Base-by-base conservation (phyloP, 2,329 filamentous ascomycete species). In the Diplodia intermedia region DNA sequence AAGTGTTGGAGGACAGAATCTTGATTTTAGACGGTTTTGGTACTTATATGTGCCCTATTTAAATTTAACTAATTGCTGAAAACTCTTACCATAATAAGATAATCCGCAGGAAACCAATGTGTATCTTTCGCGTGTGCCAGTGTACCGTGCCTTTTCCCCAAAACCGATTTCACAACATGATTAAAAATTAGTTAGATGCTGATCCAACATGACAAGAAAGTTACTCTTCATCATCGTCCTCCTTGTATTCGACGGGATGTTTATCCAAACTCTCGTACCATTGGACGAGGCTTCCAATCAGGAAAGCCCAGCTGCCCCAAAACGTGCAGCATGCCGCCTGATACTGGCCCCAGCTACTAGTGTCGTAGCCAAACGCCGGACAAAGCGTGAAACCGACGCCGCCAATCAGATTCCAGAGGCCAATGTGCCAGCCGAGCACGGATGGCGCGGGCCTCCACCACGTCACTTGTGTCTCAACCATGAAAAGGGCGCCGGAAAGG, bases 371-470 rank as follows among this genome's bases (percentile, higher is more conserved):
- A 69, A 79, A 78, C 1, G 72, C 73, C 6, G 78, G 75, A 71
- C 75, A 75, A 36, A 81, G 68, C 5, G 86, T 89, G 73, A 90
- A 90, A 0, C 88, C 88, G 29, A 90, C 72, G 1, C 85, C 85
- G 0, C 89, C 89, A 23, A 90, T 79, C 2, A 89, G 75, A 71
- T 90, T 91, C 87, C 88, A 91, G 9, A 85, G 76, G 0, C 87
- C 89, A 71, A 91, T 85, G 75, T 90, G 87, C 89, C 89, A 91
- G 3, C 89, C 89, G 1, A 91, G 80, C 0, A 87, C 79, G 3
- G 76, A 73, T 3, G 80, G 81, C 0, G 87, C 86, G 0, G 89
- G 88, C 14, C 80, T 78, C 71, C 86, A 90, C 89, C 89, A 91
- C 55, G 81, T 84, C 50, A 81, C 74, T 76, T 91, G 89, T 2